Percentiles rank a stretch among this genome's conserved stretches.
Evolutionary conservation across 164 flowering plant species (phyloP).

Genomic region (Dillenia suffruticosa): DNA sequence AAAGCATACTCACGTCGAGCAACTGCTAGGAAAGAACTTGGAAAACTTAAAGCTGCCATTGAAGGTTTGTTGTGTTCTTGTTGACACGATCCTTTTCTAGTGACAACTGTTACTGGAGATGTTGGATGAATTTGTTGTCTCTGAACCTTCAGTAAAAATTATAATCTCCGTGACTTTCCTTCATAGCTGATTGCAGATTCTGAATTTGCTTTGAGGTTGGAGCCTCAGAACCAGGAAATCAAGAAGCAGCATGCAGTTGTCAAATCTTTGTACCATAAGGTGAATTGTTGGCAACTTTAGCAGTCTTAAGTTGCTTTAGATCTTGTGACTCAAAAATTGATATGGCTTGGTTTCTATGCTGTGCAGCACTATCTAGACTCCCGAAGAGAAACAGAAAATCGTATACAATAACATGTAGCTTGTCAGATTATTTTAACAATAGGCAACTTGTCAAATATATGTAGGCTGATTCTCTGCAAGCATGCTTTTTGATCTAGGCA

Average conservation of each 20-base stretch:
- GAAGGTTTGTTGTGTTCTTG: constrained; percentile 49
- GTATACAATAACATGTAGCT: no score
- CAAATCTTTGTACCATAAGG: constrained; percentile 70
- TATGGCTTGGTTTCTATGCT: no score
- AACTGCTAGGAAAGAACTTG: constrained; percentile 92
- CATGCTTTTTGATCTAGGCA: no score
- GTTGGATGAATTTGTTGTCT: not conserved
- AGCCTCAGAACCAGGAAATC: constrained; percentile 85
- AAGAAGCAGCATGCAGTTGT: constrained; percentile 74
- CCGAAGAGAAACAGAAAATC: no score
- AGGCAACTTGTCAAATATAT: no score
- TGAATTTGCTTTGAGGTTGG: constrained; percentile 88
- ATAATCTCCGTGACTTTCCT: constrained; percentile 7
- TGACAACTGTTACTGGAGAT: not conserved
- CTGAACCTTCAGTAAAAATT: not conserved
- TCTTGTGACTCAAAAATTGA: no score
- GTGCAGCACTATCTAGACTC: no score
- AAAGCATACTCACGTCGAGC: constrained; percentile 97
- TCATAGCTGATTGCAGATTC: constrained; percentile 57
- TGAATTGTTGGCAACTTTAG: constrained; percentile 5
- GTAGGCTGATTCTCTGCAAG: no score
- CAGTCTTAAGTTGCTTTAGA: no score
- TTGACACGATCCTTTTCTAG: no score
- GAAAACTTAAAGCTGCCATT: constrained; percentile 66
- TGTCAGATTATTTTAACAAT: no score